Base-by-base conservation (phyloP, 139 green algal genomes). In the Chlamydomonas asymmetrica region DNA sequence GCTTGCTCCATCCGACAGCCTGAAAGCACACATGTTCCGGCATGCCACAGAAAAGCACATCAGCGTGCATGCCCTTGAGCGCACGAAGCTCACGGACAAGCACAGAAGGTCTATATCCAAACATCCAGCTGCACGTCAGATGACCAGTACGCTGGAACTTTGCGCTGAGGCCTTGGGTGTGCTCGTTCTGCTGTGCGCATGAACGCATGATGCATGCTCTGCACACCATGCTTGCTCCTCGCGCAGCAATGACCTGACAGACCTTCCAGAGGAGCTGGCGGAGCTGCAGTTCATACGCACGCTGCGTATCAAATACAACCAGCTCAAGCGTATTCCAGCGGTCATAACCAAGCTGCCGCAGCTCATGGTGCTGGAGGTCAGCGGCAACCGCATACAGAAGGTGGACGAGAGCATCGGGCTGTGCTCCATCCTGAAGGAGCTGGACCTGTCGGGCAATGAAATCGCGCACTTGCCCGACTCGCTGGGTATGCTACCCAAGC, bases 281-380 rank as follows among this genome's bases (percentile, higher is more conserved):
- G 87, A 92, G 66, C 82, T 97, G 23, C 73, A 75, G 25, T 87
- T 82, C 39, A 68, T 97, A 23, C 80, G 83, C 9, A 82, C 88
- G 4, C 38, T 97, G 56, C 84, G 88, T 0, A 49, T 96, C 40
- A 96, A 95, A 82, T 96, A 95, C 87, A 97, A 97, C 74, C 87
- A 87, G 79, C 66, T 97, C 6, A 84, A 75, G 38, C 40, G 71
- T 3, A 43, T 95, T 40, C 85, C 89, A 1, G 63, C 81, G 0
- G 83, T 94, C 45, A 13, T 52, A 16, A 8, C 3, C 59, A 77
- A 69, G n/a, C 56, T 92, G 50, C 80, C 78, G 7, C 80, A 88
- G 71, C 79, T 89, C 32, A 79, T 82, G 60, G 72, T 85, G 8
- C 69, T 96, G 35, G 92, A 97, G 64, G 61, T 94, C 52, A 87